Evolutionary conservation across 2,329 filamentous ascomycete genomes (phyloP), one percentile per base, ranked within the genome.

Genomic region (Achaetomium macrosporum): DNA sequence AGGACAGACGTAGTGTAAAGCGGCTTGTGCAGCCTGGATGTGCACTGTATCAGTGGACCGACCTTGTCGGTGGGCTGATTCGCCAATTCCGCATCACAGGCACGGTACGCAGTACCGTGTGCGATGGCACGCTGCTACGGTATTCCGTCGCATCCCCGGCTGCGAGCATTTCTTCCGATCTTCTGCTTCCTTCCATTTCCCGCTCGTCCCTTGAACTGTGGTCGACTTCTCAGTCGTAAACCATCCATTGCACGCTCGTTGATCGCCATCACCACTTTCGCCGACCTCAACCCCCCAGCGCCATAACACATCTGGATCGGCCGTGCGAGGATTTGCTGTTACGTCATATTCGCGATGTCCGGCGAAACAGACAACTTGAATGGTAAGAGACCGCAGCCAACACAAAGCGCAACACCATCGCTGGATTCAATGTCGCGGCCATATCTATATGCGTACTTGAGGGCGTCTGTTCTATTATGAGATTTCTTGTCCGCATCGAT

Each of bases 301-400:
- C 37, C 16, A 13, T 47, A 42, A 12, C 36, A 13, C n/a, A 30
- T 42, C n/a, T 35, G 16, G 36, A 17, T 15, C 33, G 13, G 35
- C 35, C 15, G 48, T 51, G 41, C 44, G 25, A 25, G 25, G 25
- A 30, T 50, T 41, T 13, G 39, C 43, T 15, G 15, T 53, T 63
- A 64, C 62, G 62, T 63, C 62, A 64, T 64, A 51, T 57, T 57
- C 56, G 55, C 57, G 48, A 64, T 63, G 61, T 54, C 62, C 40
- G 50, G 52, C 35, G 57, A 60, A 52, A 48, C 50, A 13, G 53
- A 59, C 43, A 55, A 4, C 7, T 25, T 25, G 25, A 25, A 63
- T 61, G 60, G 61, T 63, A 51, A 61, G 62, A 44, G 40, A 15
- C 33, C 11, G 16, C 30, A 15, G 10, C 20, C 35, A 35, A 25